phyloP scores from a whole-genome alignment of 305 asterid species.

The Rubia balearica region DNA sequence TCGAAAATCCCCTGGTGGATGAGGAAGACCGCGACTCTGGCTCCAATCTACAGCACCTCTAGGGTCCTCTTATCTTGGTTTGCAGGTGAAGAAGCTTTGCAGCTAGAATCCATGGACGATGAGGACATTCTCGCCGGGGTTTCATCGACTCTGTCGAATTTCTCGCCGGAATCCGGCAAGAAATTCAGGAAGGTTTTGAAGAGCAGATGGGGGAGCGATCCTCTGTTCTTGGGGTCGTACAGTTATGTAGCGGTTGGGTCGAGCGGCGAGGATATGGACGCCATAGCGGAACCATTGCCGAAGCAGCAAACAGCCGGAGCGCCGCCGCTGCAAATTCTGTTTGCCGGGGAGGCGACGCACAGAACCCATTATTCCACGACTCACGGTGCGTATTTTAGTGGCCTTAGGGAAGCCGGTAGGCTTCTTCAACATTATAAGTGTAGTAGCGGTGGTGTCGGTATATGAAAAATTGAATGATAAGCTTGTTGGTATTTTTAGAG shows the following conservation, averaged over 20 bases:
- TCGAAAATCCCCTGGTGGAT: conserved; percentile 70
- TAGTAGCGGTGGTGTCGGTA: conserved; percentile 16
- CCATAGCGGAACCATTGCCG: conserved; percentile 79
- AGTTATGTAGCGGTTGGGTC: conserved; percentile 82
- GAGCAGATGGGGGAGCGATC: conserved; percentile 80
- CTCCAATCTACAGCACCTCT: conserved; percentile 59
- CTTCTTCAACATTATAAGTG: conserved; percentile 68
- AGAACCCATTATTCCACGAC: conserved; percentile 87
- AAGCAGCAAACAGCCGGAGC: conserved; percentile 13
- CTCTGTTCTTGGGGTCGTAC: conserved; percentile 80
- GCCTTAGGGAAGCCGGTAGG: conserved; percentile 88
- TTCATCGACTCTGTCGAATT: conserved; percentile 46
- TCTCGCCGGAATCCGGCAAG: conserved; percentile 29
- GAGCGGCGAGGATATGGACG: conserved; percentile 64
- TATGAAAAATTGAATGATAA: conserved; percentile 13
- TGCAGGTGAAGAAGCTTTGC: conserved; percentile 75
- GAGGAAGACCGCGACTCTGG: conserved; percentile 50
- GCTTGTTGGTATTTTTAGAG: conserved; percentile 23
- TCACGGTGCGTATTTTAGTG: conserved; percentile 92
- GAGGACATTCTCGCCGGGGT: conserved; percentile 56
- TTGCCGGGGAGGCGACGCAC: conserved; percentile 97
- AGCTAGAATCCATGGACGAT: conserved; percentile 53
- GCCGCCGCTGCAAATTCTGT: conserved; percentile 58
- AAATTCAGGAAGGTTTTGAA: conserved; percentile 45
- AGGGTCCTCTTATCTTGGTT: conserved; percentile 63